These are phyloP conservation scores for Entonaema liquescens DNA, from an alignment of 495 filamentous ascomycete species.

Conservation along the genomic window DNA sequence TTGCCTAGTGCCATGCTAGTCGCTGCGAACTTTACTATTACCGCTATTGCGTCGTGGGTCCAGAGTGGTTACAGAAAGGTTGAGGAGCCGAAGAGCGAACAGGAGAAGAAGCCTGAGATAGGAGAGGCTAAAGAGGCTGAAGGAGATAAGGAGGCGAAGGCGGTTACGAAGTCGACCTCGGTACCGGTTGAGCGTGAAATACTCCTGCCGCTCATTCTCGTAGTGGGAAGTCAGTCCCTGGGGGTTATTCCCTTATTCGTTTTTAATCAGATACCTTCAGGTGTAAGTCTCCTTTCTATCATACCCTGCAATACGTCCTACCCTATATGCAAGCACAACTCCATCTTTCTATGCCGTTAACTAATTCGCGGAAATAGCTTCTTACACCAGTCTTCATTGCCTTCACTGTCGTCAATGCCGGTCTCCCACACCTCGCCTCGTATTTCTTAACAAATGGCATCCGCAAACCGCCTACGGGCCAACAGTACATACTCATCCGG, in stretches of 20 bases:
- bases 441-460: slow-evolving; percentile 52
- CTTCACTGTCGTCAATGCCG: slow-evolving; percentile 65
- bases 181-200: slow-evolving; percentile 71
- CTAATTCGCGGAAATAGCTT: slow-evolving; percentile 53
- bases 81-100: slow-evolving; percentile 21
- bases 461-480: slow-evolving; percentile 58
- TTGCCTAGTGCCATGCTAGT: slow-evolving; percentile 96
- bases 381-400: slow-evolving; percentile 65
- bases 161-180: slow-evolving; percentile 22
- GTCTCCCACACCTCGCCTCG: slow-evolving; percentile 68
- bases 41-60: slow-evolving; percentile 91
- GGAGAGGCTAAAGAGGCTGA: slow-evolving; percentile 19
- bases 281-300: slow-evolving; percentile 60
- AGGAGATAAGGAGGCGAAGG: not conserved
- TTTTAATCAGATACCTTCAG: slow-evolving; percentile 77
- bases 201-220: slow-evolving; percentile 78
- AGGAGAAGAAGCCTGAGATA: slow-evolving; percentile 6
- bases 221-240: slow-evolving; percentile 75
- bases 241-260: slow-evolving; percentile 86
- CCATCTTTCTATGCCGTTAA: slow-evolving; percentile 13
- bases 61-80: slow-evolving; percentile 69
- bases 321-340: not conserved
- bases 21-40: slow-evolving; percentile 93
- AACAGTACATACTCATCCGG: slow-evolving; percentile 80
- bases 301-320: too few relatives aligned